Evolutionary conservation across 768 basidiomycete species (phyloP), one percentile per base, ranked within the genome.

Genomic region (Coprinopsis strossmayeri): DNA sequence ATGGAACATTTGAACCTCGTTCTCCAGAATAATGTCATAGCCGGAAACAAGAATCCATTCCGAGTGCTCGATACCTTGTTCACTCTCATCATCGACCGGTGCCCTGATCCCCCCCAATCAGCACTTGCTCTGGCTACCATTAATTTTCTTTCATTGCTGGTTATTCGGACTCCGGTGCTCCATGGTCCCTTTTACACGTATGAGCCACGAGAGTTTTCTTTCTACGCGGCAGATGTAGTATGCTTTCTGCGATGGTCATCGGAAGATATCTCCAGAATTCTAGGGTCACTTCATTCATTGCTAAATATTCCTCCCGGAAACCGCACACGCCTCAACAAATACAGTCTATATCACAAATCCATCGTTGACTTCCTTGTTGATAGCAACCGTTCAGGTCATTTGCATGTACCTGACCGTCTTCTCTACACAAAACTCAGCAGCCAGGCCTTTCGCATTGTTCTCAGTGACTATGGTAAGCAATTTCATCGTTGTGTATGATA

Each of bases 221-320:
- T n/a, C n/a, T n/a, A n/a, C n/a, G n/a, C 45, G 23, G 21, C 28
- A 12, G 17, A 34, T 26, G 45, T 34, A 11, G 45, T 34, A 18
- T 11, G 17, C 13, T 47, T 47, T 23, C 12, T 47, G 7, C 34
- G 26, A 1, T 20, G n/a, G 5, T 5, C 34, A 15, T 24, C 46
- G 1, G 34, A 34, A 23, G 46, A 47, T 17, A 24, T 34, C 15
- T 32, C 21, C n/a, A 47, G 46, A 34, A 7, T 47, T 13, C 5
- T 47, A 23, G 46, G 46, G 18, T n/a, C 9, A 17, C 34, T 48
- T 2, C 38, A 48, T 28, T 48, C 47, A 17, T n/a, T 48, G 5
- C 26, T 48, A 21, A 40, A 26, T 15, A 38, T 48, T 3, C 47
- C 47, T n/a, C 9, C 37, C 18, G 17, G 37, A 32, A 32, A 32